Percentiles rank a stretch among this genome's conserved stretches.
These are phyloP conservation scores for Arthrobotrys sinensis DNA, from an alignment of 2,329 filamentous ascomycete genomes.

Conservation along the genomic window DNA sequence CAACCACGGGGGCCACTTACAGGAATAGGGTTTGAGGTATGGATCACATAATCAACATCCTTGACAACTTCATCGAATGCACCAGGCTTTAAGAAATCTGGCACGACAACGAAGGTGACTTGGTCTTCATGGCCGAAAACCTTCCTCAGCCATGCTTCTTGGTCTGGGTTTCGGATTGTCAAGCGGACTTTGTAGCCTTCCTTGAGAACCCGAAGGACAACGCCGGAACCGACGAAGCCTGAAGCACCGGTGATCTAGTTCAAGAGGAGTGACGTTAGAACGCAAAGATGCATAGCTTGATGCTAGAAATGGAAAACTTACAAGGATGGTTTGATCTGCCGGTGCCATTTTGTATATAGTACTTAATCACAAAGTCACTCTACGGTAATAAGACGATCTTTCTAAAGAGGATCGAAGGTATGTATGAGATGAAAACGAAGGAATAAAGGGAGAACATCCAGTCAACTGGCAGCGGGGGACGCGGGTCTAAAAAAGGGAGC, in stretches of 20 bases:
- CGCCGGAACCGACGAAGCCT: conserved; percentile 73
- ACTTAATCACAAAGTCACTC: not conserved
- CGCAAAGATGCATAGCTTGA: not conserved
- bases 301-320: conserved; percentile 2
- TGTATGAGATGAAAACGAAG: not conserved
- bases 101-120: conserved; percentile 72
- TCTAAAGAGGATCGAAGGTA: not conserved
- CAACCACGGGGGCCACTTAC: conserved; percentile 8
- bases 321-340: conserved; percentile 50
- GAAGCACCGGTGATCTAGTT: conserved; percentile 57
- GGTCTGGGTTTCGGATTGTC: conserved; percentile 69
- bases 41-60: conserved; percentile 60
- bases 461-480: not conserved
- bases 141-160: conserved; percentile 48
- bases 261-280: not conserved
- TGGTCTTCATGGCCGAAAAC: conserved; percentile 45
- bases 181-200: conserved; percentile 69
- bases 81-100: conserved; percentile 78
- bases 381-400: conserved; percentile 8
- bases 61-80: conserved; percentile 76
- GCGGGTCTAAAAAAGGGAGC: conserved; percentile 31
- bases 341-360: conserved; percentile 36
- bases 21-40: conserved; percentile 55
- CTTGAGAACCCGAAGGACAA: conserved; percentile 70
- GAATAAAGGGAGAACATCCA: not conserved